These are phyloP conservation scores for Trypanosoma mega DNA, from an alignment of 208 protist genomes.

Conservation along the genomic window DNA sequence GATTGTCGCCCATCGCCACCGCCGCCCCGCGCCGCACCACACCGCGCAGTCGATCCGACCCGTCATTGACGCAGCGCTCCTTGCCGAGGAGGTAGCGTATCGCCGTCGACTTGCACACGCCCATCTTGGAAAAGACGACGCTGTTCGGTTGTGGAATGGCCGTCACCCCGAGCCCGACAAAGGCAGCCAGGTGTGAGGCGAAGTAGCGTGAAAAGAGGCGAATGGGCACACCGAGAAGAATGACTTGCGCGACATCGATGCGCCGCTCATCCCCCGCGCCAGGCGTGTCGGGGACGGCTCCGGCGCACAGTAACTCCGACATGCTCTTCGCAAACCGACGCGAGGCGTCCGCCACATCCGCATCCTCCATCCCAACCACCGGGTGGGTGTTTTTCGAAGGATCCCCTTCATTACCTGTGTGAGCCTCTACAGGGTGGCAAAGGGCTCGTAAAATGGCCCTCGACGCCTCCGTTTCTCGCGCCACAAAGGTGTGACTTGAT, in stretches of 20 bases:
- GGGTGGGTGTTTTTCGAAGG: too few species aligned
- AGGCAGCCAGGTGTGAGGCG: conserved; percentile 27
- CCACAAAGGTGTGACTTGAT: too few species aligned
- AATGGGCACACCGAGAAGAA: conserved; percentile 77
- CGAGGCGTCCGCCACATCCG: too few species aligned
- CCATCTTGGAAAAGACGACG: conserved; percentile 83
- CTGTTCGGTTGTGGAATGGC: conserved; percentile 89
- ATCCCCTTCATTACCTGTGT: too few species aligned
- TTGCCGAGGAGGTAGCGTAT: conserved; percentile 77
- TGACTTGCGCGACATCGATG: conserved; percentile 60
- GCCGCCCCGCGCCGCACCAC: conserved; percentile 35
- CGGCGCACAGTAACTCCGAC: too few species aligned
- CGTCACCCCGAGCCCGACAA: conserved; percentile 55
- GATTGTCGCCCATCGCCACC: conserved; percentile 82
- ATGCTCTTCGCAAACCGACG: too few species aligned
- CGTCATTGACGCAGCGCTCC: conserved; percentile 25
- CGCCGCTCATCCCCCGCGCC: not conserved
- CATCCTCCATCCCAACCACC: too few species aligned
- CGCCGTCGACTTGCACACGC: conserved; percentile 83
- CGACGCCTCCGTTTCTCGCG: too few species aligned
- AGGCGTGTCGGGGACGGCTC: too few species aligned
- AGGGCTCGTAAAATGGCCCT: too few species aligned
- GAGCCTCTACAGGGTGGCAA: too few species aligned
- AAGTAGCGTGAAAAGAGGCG: conserved; percentile 73
- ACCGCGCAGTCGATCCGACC: conserved; percentile 22